Conservation (phyloP, 768 basidiomycete species). For the Gyrodon lividus region DNA sequence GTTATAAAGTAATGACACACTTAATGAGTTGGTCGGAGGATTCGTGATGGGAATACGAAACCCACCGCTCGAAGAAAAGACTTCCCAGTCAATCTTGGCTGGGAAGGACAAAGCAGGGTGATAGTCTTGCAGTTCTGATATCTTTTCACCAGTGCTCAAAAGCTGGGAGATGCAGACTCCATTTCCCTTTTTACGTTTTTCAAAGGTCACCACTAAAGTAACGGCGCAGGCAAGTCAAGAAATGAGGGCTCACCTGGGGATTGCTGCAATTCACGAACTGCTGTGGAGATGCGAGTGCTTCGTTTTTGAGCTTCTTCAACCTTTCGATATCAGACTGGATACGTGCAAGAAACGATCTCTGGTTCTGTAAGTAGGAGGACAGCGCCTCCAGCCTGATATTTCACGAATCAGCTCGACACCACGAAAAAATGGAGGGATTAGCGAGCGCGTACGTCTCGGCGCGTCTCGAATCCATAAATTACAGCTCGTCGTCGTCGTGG, state of each 20-base stretch:
- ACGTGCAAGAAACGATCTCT: constrained; percentile 55
- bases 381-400: constrained; percentile 51
- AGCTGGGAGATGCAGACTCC: constrained; percentile 26
- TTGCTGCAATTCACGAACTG: constrained; percentile 32
- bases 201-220: constrained; percentile 25
- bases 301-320: constrained; percentile 45
- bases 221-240: constrained; percentile 1
- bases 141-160: constrained; percentile 29
- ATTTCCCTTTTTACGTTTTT: constrained; percentile 9
- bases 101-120: constrained; percentile 41
- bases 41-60: constrained; percentile 1
- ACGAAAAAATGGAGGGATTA: background rate
- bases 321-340: constrained; percentile 63
- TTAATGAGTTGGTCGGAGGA: background rate
- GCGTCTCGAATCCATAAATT: constrained; percentile 32
- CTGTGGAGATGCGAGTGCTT: constrained; percentile 37
- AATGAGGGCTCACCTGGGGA: constrained; percentile 32
- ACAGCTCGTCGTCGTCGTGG: constrained; percentile 29
- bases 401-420: constrained; percentile 1
- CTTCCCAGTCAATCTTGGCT: constrained; percentile 58
- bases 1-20: background rate
- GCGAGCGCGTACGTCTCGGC: constrained; percentile 32
- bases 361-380: constrained; percentile 60
- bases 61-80: constrained; percentile 57
- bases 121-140: constrained; percentile 48